These are phyloP conservation scores for Scedosporium minutisporum DNA, from an alignment of 2,329 filamentous ascomycete species.

Conservation along the genomic window DNA sequence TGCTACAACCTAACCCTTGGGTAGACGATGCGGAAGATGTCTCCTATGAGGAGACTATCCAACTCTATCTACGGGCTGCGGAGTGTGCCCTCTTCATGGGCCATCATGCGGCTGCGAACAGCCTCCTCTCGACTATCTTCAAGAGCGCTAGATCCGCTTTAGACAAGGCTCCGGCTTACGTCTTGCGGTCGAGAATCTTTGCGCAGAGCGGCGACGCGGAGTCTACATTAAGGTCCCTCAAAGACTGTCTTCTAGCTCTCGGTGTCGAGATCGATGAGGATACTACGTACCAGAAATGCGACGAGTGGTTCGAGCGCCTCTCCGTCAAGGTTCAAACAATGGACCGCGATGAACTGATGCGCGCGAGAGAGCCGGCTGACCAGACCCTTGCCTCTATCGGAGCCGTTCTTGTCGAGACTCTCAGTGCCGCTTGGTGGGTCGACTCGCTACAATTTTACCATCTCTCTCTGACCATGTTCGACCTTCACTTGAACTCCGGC, in stretches of 20 bases:
- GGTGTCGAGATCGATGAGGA: constrained; percentile 56
- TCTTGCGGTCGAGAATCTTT: constrained; percentile 71
- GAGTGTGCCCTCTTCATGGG: constrained; percentile 77
- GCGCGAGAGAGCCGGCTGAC: constrained; percentile 34
- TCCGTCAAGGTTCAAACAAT: constrained; percentile 49
- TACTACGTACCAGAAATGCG: constrained; percentile 67
- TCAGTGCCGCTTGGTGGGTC: constrained; percentile 64
- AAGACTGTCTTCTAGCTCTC: constrained; percentile 60
- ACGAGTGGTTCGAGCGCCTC: constrained; percentile 59
- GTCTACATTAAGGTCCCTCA: constrained; percentile 59
- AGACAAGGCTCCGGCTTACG: constrained; percentile 76
- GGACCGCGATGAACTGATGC: constrained; percentile 38
- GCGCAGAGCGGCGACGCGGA: constrained; percentile 63
- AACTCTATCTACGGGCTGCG: constrained; percentile 67
- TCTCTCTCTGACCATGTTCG: constrained; percentile 55
- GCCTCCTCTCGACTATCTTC: constrained; percentile 62
- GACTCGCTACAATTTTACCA: constrained; percentile 65
- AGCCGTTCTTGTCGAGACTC: constrained; percentile 60
- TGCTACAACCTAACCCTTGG: constrained; percentile 80
- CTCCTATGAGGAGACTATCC: constrained; percentile 77
- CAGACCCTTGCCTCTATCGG: constrained; percentile 52
- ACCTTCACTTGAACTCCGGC: constrained; percentile 54
- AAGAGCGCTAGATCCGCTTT: constrained; percentile 58
- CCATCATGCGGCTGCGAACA: constrained; percentile 56
- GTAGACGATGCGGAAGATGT: constrained; percentile 58